phyloP scores from a whole-genome alignment of 1,284 basidiomycete genomes.

The Papiliotrema flavescens region DNA sequence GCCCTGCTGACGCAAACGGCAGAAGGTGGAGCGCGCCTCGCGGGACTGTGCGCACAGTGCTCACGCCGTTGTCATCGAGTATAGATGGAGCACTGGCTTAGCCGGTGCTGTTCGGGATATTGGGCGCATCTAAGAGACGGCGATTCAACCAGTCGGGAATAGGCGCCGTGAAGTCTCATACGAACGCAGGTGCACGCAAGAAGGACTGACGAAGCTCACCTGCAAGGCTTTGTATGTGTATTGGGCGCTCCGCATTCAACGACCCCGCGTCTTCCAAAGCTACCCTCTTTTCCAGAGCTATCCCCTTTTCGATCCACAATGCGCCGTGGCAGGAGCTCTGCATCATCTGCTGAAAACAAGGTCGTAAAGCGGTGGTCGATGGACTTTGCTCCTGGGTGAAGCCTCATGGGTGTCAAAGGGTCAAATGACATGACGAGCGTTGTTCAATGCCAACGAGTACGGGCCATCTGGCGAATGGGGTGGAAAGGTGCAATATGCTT shows the following conservation, averaged over 20 bases:
- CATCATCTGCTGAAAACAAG: conserved; percentile 4
- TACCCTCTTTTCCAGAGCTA: conserved; percentile 20
- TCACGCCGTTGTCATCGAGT: no score
- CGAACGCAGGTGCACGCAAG: neutral
- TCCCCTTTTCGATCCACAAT: conserved; percentile 24
- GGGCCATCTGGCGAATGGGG: no score
- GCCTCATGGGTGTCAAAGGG: no score
- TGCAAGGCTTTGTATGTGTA: conserved; percentile 40
- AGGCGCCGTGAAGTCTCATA: no score
- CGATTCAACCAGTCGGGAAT: conserved; percentile 33
- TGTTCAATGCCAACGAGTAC: no score
- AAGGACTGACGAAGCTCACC: conserved; percentile 27
- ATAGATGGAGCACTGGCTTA: conserved; percentile 26
- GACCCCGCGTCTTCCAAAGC: conserved; percentile 28
- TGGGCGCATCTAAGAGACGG: conserved; percentile 28
- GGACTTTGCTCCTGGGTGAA: no score
- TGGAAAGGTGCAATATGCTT: no score
- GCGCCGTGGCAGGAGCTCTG: conserved; percentile 32
- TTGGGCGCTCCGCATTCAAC: conserved; percentile 34
- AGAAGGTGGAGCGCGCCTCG: conserved; percentile 13
- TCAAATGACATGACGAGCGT: no score
- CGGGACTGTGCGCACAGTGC: no score
- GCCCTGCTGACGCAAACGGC: neutral
- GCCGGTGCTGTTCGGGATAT: conserved; percentile 23
- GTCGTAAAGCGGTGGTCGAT: no score